A percentile compares a stretch with the other conserved stretches of the same genome.
Evolutionary conservation across 306 rosid species (phyloP).

Genomic region (Albizia julibrissin): DNA sequence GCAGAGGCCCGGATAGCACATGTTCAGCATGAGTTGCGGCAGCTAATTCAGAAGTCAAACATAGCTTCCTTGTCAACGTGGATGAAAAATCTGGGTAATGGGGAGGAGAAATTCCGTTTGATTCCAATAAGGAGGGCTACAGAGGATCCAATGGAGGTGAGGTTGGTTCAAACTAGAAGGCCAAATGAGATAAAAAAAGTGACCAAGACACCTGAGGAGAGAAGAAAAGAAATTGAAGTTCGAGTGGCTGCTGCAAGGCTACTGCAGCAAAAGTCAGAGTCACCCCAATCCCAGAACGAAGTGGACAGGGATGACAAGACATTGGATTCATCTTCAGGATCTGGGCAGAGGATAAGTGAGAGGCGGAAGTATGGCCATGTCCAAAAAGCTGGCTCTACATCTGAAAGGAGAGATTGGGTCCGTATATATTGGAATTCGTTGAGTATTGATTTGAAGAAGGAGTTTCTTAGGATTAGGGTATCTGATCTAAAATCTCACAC

Average conservation of each 20-base stretch:
- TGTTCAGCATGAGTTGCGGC: conserved; percentile 79
- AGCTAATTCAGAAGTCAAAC: conserved; percentile 87
- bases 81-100: conserved; percentile 90
- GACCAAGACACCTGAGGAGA: conserved; percentile 84
- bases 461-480: conserved; percentile 66
- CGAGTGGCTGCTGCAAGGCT: conserved; percentile 96
- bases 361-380: conserved; percentile 56
- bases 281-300: conserved; percentile 56
- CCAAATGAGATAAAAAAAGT: conserved; percentile 97
- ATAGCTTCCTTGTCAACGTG: conserved; percentile 76
- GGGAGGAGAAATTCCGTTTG: conserved; percentile 80
- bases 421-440: conserved; percentile 68
- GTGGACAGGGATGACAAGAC: conserved; percentile 60
- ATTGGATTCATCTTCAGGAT: conserved; percentile 55
- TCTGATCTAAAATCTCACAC: conserved; percentile 69
- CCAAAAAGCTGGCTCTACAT: conserved; percentile 63
- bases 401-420: conserved; percentile 81
- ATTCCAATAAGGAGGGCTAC: conserved; percentile 79
- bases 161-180: conserved; percentile 76
- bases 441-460: conserved; percentile 67
- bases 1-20: conserved; percentile 58
- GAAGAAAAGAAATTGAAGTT: conserved; percentile 94
- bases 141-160: conserved; percentile 94
- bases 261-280: conserved; percentile 87
- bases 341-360: conserved; percentile 67